Evolutionary conservation across 1,139 yeast genomes (phyloP), one percentile per base, ranked within the genome.

Genomic region (Candida albicans): DNA sequence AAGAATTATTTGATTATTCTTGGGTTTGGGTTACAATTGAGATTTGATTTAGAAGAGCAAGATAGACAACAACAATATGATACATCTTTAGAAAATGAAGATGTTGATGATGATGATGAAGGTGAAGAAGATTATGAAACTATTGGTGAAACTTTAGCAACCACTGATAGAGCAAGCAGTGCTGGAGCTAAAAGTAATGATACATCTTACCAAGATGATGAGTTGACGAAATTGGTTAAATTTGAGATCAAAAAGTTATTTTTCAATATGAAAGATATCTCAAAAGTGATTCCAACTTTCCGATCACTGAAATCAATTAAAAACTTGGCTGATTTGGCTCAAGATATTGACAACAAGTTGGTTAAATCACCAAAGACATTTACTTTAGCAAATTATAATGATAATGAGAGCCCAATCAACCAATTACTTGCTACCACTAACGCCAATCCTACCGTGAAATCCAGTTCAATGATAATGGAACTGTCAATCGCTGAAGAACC

Each of bases 11-110:
- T 77, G 38, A 62, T 68, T 38, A 68, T 71, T 39, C 65, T 77
- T 40, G 79, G 77, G 8, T 69, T 68, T 53, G 82, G 78, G 0
- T 68, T 77, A 47, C 75, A 71, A 49, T 63, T 76, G 47, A 65
- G 78, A 49, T 70, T 72, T 47, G 75, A 72, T 45, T 60, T 70
- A 46, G 73, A 71, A 48, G 75, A 62, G 41, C 63, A 58, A 37
- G 29, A 35, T 33, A 35, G 13, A 34, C 39, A 39, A 33, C 37
- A 35, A 31, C 39, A 22, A 14, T 8, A 26, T 11, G 40, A 32
- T 30, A 44, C 44, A 26, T 15, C 35, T 27, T 31, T 31, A 15
- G 46, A 49, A 40, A 33, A 30, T 24, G 49, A 47, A 3, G 46
- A 47, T 8, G 43, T 43, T 11, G 41, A 40, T 8, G 43, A 44